Evolutionary conservation across 2,329 filamentous ascomycete species (phyloP), one percentile per base, ranked within the genome.

Genomic region (Alternaria conjuncta): DNA sequence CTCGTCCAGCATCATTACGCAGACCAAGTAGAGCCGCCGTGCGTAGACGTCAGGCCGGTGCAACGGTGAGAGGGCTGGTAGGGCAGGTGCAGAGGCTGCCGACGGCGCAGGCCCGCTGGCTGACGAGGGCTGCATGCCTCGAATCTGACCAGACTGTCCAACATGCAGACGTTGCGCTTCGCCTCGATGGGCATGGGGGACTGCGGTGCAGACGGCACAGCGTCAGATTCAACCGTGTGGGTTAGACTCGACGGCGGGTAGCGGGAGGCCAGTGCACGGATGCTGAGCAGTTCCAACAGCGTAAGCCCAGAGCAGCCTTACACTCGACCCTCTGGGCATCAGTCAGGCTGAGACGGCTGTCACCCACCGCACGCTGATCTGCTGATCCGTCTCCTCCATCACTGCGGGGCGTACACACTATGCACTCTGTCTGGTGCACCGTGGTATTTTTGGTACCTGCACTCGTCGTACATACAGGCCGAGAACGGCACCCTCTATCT

Each of bases 301-400:
- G 54, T 44, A 55, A 51, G 60, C 63, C 61, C 57, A 53, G 58
- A 46, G 64, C 68, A 73, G 72, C 72, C 69, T 63, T 72, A 75
- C 66, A 60, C 64, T 28, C 60, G 41, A 46, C 63, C 5, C 57
- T 43, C 63, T 55, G 56, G 54, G 49, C 51, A 43, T 43, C 41
- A 28, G 53, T 44, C 36, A 45, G 49, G 63, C 63, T 63, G 59
- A 51, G 55, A 30, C 54, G 45, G 23, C 46, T 54, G 57, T 56
- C 32, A 44, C 32, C 26, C 47, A 51, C 5, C 26, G 20, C 46
- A 30, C 28, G 47, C 54, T 45, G 57, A 59, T 60, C 55, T 44
- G 54, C 63, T 61, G 57, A 66, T 66, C 57, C 36, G 36, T 41
- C 36, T 8, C 47, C 30, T 32, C 5, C 47, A 47, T 53, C 63